These are phyloP conservation scores for Ligustrum vulgare DNA, from an alignment of 257 asterid genomes.

Conservation along the genomic window DNA sequence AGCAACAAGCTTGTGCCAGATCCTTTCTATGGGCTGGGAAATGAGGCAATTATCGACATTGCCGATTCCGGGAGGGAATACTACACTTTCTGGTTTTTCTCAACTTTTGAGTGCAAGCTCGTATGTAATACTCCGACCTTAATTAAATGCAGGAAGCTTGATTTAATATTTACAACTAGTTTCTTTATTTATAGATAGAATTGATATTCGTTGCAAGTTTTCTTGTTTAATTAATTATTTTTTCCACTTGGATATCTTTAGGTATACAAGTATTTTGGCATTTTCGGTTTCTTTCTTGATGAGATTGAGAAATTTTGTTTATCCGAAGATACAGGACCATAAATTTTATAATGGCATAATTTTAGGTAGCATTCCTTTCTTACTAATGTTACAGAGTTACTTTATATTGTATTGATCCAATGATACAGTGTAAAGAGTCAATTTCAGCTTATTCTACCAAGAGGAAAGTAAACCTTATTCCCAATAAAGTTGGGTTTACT, in stretches of 20 bases:
- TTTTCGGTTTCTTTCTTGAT: not conserved
- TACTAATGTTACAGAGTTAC: not conserved
- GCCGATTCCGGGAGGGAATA: constrained; percentile 89
- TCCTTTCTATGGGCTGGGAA: constrained; percentile 91
- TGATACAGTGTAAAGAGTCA: not conserved
- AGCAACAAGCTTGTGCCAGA: constrained; percentile 85
- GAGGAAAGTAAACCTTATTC: not conserved
- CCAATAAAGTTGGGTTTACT: not conserved
- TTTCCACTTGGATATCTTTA: constrained; percentile 11
- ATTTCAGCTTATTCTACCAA: not conserved
- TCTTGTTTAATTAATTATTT: not conserved
- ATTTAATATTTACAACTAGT: not conserved
- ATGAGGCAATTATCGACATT: constrained; percentile 79
- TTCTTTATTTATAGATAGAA: not conserved
- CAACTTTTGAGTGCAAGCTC: constrained; percentile 69
- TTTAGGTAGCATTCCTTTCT: not conserved
- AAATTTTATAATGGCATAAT: not conserved
- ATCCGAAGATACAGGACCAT: not conserved
- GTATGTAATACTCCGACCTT: constrained; percentile 43
- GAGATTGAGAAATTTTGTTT: not conserved
- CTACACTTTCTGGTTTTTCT: constrained; percentile 96
- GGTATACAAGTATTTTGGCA: not conserved
- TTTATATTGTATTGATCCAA: not conserved
- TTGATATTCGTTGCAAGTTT: constrained; percentile 13
- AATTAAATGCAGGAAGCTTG: constrained; percentile 4